A percentile compares a stretch with the other conserved stretches of the same genome.
These are phyloP conservation scores for Dichotomopilus funicola DNA, from an alignment of 2,329 filamentous ascomycete genomes.

Conservation along the genomic window DNA sequence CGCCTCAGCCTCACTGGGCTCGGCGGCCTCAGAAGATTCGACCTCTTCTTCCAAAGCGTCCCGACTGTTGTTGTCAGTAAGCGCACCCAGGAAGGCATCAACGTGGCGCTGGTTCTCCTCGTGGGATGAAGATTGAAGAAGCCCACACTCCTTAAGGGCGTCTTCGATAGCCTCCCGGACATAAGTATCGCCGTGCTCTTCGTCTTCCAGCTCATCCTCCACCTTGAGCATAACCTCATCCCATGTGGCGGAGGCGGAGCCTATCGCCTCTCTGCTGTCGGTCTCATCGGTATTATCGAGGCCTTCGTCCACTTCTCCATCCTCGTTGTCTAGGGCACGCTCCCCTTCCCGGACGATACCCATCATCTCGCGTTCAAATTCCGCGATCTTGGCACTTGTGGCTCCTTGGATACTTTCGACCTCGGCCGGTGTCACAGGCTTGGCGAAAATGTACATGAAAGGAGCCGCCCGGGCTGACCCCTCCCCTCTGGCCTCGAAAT, in stretches of 20 bases:
- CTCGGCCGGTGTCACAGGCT: conserved; percentile 68
- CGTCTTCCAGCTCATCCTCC: conserved; percentile 51
- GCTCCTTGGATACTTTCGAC: conserved; percentile 68
- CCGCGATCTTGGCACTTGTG: conserved; percentile 57
- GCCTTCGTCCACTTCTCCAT: conserved; percentile 18
- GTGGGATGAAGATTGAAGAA: conserved; percentile 40
- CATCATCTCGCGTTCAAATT: conserved; percentile 59
- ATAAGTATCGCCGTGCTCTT: conserved; percentile 45
- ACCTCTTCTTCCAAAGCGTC: conserved; percentile 10
- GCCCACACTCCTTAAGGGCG: conserved; percentile 48
- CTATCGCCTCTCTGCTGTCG: conserved; percentile 15
- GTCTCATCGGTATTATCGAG: conserved; percentile 14
- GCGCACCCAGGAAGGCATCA: conserved; percentile 43
- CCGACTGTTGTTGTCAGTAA: conserved; percentile 30
- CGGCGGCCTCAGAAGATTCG: not conserved
- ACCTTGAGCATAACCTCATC: conserved; percentile 49
- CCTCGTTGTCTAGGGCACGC: conserved; percentile 23
- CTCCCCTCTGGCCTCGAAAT: conserved; percentile 68
- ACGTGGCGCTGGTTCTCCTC: conserved; percentile 44
- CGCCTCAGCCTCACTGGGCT: conserved; percentile 8
- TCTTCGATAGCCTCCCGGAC: conserved; percentile 50
- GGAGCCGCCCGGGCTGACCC: conserved; percentile 34
- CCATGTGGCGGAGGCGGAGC: conserved; percentile 35
- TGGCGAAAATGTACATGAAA: conserved; percentile 84
- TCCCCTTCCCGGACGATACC: conserved; percentile 37